A percentile compares a stretch with the other conserved stretches of the same genome.
These are phyloP conservation scores for Coriolopsis trogii DNA, from an alignment of 1,284 basidiomycete genomes.

Conservation along the genomic window DNA sequence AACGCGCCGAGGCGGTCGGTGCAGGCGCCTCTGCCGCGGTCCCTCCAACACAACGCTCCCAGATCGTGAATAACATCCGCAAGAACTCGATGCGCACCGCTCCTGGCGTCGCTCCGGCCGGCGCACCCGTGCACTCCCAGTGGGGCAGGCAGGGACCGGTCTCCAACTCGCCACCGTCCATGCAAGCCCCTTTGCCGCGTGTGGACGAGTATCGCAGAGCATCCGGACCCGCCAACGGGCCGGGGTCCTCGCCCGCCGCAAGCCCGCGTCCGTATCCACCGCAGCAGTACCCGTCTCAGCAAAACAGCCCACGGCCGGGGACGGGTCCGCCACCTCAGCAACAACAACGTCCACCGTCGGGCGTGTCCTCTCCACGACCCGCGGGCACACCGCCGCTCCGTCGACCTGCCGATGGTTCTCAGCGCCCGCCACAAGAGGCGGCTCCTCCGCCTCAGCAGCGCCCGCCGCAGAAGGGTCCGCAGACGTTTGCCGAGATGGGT, in stretches of 20 bases:
- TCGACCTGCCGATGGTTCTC: conserved; percentile 6
- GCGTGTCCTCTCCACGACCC: conserved; percentile 1
- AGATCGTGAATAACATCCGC: conserved; percentile 37
- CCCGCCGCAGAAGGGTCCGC: conserved; percentile 47
- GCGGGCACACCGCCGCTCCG: conserved; percentile 20
- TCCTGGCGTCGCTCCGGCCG: conserved; percentile 10
- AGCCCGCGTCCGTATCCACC: not conserved
- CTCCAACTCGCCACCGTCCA: conserved; percentile 14
- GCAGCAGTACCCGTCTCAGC: not conserved
- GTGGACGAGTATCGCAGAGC: conserved; percentile 12
- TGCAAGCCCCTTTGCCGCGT: conserved; percentile 19
- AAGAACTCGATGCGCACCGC: conserved; percentile 32
- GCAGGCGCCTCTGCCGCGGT: conserved; percentile 12
- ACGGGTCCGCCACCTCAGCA: conserved; percentile 1
- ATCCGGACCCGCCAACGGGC: not conserved
- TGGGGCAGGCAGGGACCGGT: not conserved
- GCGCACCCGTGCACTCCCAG: not conserved
- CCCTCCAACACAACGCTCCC: conserved; percentile 24
- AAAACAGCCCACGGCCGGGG: conserved; percentile 5
- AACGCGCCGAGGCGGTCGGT: conserved; percentile 57
- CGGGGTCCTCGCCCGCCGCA: not conserved
- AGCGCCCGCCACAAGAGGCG: conserved; percentile 4
- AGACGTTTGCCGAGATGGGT: conserved; percentile 94
- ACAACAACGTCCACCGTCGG: conserved; percentile 8
- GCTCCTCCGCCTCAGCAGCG: not conserved